phyloP scores from a whole-genome alignment of 345 rosid genomes.

The Aegle marmelos region DNA sequence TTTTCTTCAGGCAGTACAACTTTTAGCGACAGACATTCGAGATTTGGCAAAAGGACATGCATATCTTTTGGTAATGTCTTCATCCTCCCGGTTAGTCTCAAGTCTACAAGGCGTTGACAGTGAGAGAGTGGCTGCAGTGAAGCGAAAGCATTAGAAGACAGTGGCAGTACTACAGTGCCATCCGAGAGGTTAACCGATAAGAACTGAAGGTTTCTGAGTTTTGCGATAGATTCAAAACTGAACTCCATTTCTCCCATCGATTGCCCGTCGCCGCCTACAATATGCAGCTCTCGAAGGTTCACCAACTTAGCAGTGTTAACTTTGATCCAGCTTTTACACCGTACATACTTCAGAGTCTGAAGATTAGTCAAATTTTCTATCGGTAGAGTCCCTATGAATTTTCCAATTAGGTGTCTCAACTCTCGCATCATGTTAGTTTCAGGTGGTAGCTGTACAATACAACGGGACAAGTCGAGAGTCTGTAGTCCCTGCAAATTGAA shows the following conservation, averaged over 20 bases:
- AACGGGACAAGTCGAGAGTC: not conserved
- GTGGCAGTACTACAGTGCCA: too few relatives aligned
- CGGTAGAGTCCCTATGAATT: not conserved
- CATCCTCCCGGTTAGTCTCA: not conserved
- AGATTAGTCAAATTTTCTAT: not conserved
- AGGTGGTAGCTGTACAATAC: not conserved
- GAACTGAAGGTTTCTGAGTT: not conserved
- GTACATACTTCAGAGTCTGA: not conserved
- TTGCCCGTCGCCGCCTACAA: too few relatives aligned
- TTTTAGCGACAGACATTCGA: not conserved
- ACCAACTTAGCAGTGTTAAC: not conserved
- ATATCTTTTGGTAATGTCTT: not conserved
- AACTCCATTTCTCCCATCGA: not conserved
- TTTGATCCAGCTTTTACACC: not conserved
- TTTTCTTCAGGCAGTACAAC: not conserved
- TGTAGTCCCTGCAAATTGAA: not conserved
- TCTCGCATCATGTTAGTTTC: not conserved
- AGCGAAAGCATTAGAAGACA: not conserved
- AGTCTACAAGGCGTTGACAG: not conserved
- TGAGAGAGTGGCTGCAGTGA: not conserved
- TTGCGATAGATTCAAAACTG: not conserved
- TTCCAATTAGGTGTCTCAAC: not conserved
- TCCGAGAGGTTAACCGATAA: not conserved
- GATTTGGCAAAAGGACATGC: not conserved
- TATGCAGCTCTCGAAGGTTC: not conserved